A percentile compares a stretch with the other conserved stretches of the same genome.
Conservation (phyloP, 1,284 basidiomycete species). For the Ustilago hordei region DNA sequence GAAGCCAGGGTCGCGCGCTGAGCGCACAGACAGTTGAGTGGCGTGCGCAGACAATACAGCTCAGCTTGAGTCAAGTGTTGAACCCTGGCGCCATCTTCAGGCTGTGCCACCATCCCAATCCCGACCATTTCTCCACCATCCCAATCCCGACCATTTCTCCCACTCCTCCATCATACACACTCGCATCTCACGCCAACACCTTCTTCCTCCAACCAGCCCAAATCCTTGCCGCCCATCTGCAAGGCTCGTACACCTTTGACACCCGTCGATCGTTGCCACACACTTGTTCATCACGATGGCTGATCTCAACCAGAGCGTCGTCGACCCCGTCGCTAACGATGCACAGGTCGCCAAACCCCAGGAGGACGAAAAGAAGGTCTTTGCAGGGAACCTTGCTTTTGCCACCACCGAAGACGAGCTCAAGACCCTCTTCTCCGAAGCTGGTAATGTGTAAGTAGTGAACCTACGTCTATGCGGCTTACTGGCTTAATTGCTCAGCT, state of each 20-base stretch:
- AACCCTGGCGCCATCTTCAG: slow-evolving; percentile 17
- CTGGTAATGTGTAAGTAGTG: slow-evolving; percentile 58
- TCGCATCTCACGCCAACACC: background rate
- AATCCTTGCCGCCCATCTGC: background rate
- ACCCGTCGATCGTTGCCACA: background rate
- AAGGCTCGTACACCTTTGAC: background rate
- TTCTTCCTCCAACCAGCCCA: background rate
- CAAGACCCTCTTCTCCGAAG: slow-evolving; percentile 59
- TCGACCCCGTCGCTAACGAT: slow-evolving; percentile 51
- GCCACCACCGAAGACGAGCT: slow-evolving; percentile 65
- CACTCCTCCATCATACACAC: background rate
- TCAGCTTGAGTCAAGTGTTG: slow-evolving; percentile 5
- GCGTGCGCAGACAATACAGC: slow-evolving; percentile 5
- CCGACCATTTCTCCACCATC: slow-evolving; percentile 2
- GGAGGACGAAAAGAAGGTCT: slow-evolving; percentile 50
- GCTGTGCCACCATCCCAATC: slow-evolving; percentile 10
- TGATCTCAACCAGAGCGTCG: slow-evolving; percentile 51
- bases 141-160: background rate
- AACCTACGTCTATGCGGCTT: background rate
- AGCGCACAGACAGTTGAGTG: background rate
- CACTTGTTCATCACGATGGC: slow-evolving; percentile 32
- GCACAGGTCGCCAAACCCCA: slow-evolving; percentile 29
- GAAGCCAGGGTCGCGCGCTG: slow-evolving; percentile 24
- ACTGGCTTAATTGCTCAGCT: background rate
- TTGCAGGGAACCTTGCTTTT: slow-evolving; percentile 63